phyloP scores from a whole-genome alignment of 2,329 filamentous ascomycete genomes.

The Pseudocercospora ulei region DNA sequence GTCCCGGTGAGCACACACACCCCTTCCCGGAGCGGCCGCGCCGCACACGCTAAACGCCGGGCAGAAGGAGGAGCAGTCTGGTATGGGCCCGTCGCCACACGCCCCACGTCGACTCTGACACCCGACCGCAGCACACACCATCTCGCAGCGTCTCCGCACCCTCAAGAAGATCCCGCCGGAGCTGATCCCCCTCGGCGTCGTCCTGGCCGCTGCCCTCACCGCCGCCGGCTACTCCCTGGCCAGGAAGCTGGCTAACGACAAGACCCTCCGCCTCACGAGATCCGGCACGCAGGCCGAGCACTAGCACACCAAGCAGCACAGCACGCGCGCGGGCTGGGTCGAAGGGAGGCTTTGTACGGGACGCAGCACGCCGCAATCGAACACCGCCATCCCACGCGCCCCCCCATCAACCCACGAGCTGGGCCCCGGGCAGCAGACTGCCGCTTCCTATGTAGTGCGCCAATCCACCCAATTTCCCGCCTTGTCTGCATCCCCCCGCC shows the following conservation, averaged over 20 bases:
- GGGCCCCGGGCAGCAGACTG: too few species aligned
- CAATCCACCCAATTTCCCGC: too few species aligned
- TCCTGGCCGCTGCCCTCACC: constrained; percentile 64
- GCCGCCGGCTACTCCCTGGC: constrained; percentile 72
- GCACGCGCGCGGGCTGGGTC: neutral
- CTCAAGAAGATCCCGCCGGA: constrained; percentile 86
- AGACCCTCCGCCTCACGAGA: constrained; percentile 78
- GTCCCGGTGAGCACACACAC: constrained; percentile 29
- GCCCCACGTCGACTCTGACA: neutral
- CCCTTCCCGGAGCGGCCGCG: neutral
- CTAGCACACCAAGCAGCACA: constrained; percentile 10
- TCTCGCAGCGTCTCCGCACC: constrained; percentile 86
- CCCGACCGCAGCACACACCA: constrained; percentile 69
- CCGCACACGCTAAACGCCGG: constrained; percentile 15
- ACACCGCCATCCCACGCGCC: neutral
- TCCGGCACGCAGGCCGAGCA: constrained; percentile 43
- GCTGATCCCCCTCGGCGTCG: constrained; percentile 84
- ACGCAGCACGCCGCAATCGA: constrained; percentile 3
- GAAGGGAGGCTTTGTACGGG: constrained; percentile 3
- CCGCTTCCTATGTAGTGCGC: too few species aligned
- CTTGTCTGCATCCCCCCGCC: too few species aligned
- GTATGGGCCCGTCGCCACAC: constrained; percentile 38
- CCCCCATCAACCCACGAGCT: too few species aligned
- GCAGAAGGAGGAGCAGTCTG: constrained; percentile 56
- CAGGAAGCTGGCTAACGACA: constrained; percentile 79